Percentiles rank a stretch among this genome's conserved stretches.
These are phyloP conservation scores for Bolboschoenoplectus hybrid DNA, from an alignment of 202 grass and related monocot species.

Conservation along the genomic window DNA sequence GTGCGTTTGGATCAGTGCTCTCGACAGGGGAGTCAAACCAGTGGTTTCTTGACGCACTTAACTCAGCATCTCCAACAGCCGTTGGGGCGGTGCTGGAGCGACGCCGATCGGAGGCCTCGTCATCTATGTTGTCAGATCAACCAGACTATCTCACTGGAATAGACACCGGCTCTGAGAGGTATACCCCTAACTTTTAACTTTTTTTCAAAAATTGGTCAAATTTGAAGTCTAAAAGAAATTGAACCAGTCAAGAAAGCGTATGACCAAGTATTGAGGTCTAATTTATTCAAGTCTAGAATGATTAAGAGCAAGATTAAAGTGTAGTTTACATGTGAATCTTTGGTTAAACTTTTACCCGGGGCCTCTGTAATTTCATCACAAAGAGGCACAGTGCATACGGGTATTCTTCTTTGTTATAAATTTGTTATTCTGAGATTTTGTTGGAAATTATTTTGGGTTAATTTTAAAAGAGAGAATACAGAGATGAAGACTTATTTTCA, in stretches of 20 bases:
- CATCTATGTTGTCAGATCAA: conserved; percentile 66
- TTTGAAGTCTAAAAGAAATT: background rate
- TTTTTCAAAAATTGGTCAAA: conserved; percentile 11
- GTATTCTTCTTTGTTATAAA: background rate
- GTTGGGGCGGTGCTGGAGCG: conserved; percentile 34
- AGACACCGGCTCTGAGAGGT: conserved; percentile 62
- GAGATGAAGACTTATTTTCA: background rate
- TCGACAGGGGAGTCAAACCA: conserved; percentile 54
- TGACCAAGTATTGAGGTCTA: conserved; percentile 3
- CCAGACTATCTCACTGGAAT: conserved; percentile 76
- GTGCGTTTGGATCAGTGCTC: conserved; percentile 55
- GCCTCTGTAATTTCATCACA: background rate
- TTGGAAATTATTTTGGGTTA: background rate
- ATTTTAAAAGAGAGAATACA: background rate
- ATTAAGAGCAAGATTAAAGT: background rate
- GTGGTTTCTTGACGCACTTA: conserved; percentile 86
- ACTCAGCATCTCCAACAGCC: conserved; percentile 45
- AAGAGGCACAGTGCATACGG: background rate
- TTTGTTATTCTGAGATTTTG: background rate
- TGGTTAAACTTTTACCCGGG: background rate
- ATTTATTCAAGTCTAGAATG: conserved; percentile 9
- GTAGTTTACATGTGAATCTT: background rate
- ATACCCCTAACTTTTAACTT: conserved; percentile 7
- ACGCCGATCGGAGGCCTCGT: conserved; percentile 58
- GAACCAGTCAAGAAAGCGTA: background rate